phyloP scores from a whole-genome alignment of 768 basidiomycete species.

The Pseudohyphozyma bogoriensis region DNA sequence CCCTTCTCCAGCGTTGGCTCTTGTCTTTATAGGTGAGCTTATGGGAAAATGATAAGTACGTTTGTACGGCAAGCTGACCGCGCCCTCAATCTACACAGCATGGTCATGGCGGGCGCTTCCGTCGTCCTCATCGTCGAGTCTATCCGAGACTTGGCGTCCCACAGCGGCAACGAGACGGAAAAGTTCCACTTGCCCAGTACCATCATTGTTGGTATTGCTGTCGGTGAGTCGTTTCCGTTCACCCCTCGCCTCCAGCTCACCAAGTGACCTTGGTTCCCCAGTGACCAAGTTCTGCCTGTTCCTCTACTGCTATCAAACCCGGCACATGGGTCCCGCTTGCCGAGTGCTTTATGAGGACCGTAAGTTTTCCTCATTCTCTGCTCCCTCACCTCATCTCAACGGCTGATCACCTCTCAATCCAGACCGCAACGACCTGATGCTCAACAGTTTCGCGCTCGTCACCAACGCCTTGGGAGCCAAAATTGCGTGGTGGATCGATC shows the following conservation, averaged over 20 bases:
- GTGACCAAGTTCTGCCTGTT: slow-evolving; percentile 65
- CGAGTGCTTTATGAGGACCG: slow-evolving; percentile 87
- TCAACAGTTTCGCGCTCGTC: slow-evolving; percentile 12
- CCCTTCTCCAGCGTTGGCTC: too few relatives aligned
- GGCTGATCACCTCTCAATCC: slow-evolving; percentile 41
- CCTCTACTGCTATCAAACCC: slow-evolving; percentile 69
- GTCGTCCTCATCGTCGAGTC: slow-evolving; percentile 51
- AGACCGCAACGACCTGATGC: slow-evolving; percentile 11
- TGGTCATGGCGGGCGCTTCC: too few relatives aligned
- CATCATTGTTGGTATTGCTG: slow-evolving; percentile 68
- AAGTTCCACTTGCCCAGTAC: slow-evolving; percentile 74
- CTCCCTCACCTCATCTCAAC: slow-evolving; percentile 45
- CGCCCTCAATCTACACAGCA: too few relatives aligned
- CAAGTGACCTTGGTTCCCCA: background rate
- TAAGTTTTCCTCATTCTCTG: slow-evolving; percentile 57
- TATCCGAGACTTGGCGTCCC: slow-evolving; percentile 51
- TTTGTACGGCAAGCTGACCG: too few relatives aligned
- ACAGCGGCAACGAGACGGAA: slow-evolving; percentile 45
- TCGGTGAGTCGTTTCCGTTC: slow-evolving; percentile 48
- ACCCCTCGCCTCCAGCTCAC: background rate
- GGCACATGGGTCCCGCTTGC: slow-evolving; percentile 77
- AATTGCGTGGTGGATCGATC: slow-evolving; percentile 40
- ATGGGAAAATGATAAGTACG: too few relatives aligned
- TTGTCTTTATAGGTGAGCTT: too few relatives aligned
- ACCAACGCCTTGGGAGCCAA: slow-evolving; percentile 34